These are phyloP conservation scores for Cylindrotheca closterium DNA, from an alignment of 108 stramenopile genomes.

Conservation along the genomic window DNA sequence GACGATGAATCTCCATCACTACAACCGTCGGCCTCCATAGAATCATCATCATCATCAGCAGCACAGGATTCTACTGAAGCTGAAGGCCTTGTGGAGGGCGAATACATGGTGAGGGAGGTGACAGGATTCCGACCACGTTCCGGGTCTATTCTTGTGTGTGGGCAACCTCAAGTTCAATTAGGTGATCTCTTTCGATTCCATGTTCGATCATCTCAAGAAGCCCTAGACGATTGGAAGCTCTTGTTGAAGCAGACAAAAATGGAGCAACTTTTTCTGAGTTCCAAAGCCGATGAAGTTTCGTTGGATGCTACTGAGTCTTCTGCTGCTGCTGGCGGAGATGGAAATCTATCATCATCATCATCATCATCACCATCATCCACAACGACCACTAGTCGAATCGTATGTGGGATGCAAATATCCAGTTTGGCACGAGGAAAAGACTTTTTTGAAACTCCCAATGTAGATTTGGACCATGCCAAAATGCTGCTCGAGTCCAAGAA, in stretches of 20 bases:
- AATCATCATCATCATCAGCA: too few species aligned
- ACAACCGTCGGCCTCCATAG: not conserved
- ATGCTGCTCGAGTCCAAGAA: not conserved
- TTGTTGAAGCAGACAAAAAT: slow-evolving; percentile 20
- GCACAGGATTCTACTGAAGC: not conserved
- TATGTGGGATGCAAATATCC: slow-evolving; percentile 34
- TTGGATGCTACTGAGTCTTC: too few species aligned
- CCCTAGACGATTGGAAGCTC: slow-evolving; percentile 17
- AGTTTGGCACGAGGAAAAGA: slow-evolving; percentile 26
- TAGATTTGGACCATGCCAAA: slow-evolving; percentile 23
- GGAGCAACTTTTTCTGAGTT: slow-evolving; percentile 24
- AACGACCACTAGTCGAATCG: not conserved
- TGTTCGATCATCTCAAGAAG: slow-evolving; percentile 12
- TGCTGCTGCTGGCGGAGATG: too few species aligned
- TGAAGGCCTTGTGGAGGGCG: slow-evolving; percentile 13
- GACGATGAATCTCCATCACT: not conserved
- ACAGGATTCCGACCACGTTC: slow-evolving; percentile 30
- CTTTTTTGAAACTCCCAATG: slow-evolving; percentile 24
- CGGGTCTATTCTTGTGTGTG: slow-evolving; percentile 23
- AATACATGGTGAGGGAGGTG: slow-evolving; percentile 17
- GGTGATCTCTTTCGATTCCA: slow-evolving; percentile 34
- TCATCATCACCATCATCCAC: not conserved
- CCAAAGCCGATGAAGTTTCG: slow-evolving; percentile 1
- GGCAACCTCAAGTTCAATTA: slow-evolving; percentile 6
- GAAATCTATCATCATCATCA: not conserved